Evolutionary conservation across 1,284 basidiomycete species (phyloP).

Genomic region (Marasmius tenuissimus): DNA sequence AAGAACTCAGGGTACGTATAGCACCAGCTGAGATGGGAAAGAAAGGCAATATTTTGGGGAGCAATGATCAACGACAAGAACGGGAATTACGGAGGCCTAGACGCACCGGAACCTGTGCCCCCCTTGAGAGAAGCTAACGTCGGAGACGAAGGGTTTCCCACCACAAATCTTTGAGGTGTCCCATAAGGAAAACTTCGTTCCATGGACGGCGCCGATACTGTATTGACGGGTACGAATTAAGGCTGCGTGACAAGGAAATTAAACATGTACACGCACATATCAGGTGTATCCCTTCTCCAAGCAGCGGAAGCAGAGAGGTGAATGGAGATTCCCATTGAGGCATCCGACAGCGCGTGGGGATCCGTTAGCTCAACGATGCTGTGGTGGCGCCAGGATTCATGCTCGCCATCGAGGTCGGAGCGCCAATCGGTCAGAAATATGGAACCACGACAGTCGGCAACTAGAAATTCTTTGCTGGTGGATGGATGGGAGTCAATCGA

Average conservation of each 20-base stretch:
- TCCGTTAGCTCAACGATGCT: slow-evolving; percentile 71
- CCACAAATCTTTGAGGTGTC: slow-evolving; percentile 68
- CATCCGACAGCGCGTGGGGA: slow-evolving; percentile 58
- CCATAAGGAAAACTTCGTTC: slow-evolving; percentile 71
- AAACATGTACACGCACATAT: slow-evolving; percentile 47
- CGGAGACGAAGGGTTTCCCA: slow-evolving; percentile 64
- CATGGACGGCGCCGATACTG: slow-evolving; percentile 74
- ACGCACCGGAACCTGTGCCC: slow-evolving; percentile 64
- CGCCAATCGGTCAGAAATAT: slow-evolving; percentile 79
- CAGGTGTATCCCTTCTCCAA: slow-evolving; percentile 66
- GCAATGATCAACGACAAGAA: slow-evolving; percentile 4
- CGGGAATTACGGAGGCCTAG: background rate
- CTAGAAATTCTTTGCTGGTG: slow-evolving; percentile 73
- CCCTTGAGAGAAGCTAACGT: slow-evolving; percentile 64
- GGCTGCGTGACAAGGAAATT: background rate
- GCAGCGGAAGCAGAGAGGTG: slow-evolving; percentile 58
- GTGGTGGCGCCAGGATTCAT: slow-evolving; percentile 56
- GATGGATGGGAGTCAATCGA: slow-evolving; percentile 69
- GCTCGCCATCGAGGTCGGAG: slow-evolving; percentile 59
- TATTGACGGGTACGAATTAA: slow-evolving; percentile 13
- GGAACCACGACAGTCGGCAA: slow-evolving; percentile 70
- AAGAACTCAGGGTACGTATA: slow-evolving; percentile 73
- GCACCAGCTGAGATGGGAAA: slow-evolving; percentile 58
- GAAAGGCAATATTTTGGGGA: slow-evolving; percentile 9
- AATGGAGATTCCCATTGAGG: slow-evolving; percentile 44